phyloP scores from a whole-genome alignment of 2,329 filamentous ascomycete genomes.

The Aspergillus floridensis region DNA sequence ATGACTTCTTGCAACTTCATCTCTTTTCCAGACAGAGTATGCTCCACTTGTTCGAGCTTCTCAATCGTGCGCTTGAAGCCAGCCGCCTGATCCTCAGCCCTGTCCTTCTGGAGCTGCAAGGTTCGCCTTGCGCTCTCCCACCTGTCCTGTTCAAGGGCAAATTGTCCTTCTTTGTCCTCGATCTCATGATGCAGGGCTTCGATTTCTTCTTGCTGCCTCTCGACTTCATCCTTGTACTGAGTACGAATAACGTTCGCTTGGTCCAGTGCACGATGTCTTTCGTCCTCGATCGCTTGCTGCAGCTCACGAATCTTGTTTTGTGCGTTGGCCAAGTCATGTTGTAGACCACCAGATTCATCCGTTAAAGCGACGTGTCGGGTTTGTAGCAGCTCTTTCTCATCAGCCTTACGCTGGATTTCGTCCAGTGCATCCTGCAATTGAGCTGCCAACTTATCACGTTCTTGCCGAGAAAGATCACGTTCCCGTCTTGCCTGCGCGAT shows the following conservation, averaged over 20 bases:
- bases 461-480: slow-evolving; percentile 45
- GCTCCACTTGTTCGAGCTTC: slow-evolving; percentile 65
- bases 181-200: slow-evolving; percentile 63
- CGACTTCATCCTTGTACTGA: slow-evolving; percentile 56
- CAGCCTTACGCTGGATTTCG: slow-evolving; percentile 57
- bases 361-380: slow-evolving; percentile 66
- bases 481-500: slow-evolving; percentile 45
- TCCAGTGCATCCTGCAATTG: slow-evolving; percentile 57
- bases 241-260: slow-evolving; percentile 60
- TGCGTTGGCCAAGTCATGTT: slow-evolving; percentile 58
- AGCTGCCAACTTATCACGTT: slow-evolving; percentile 40
- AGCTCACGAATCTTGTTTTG: slow-evolving; percentile 48
- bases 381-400: slow-evolving; percentile 68
- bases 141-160: slow-evolving; percentile 68
- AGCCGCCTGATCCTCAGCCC: slow-evolving; percentile 64
- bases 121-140: slow-evolving; percentile 67
- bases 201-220: slow-evolving; percentile 56
- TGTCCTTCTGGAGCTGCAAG: slow-evolving; percentile 63
- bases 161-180: slow-evolving; percentile 67
- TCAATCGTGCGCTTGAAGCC: slow-evolving; percentile 70
- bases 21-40: slow-evolving; percentile 66
- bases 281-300: slow-evolving; percentile 49
- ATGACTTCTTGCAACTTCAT: slow-evolving; percentile 65
- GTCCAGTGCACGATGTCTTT: slow-evolving; percentile 58
- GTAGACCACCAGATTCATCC: slow-evolving; percentile 64